A percentile compares a stretch with the other conserved stretches of the same genome.
Conservation (phyloP, 225 moss, liverwort and hornwort genomes). For the Thuidium tamariscinum region DNA sequence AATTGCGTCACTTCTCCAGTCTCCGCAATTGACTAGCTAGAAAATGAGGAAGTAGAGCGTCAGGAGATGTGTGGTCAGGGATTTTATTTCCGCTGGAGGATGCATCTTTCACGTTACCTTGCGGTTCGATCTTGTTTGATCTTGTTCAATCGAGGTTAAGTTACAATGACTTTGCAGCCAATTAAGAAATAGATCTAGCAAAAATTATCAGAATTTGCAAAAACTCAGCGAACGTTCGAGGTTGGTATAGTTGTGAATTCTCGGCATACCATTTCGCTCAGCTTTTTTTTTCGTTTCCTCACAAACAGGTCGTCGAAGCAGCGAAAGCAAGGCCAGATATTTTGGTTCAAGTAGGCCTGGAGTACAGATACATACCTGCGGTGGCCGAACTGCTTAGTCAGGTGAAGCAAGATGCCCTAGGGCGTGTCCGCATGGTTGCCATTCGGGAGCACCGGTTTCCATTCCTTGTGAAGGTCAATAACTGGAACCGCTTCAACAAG, state of each 20-base stretch:
- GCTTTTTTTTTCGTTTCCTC: background rate
- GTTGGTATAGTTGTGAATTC: background rate
- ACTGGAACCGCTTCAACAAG: constrained; percentile 84
- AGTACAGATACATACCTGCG: constrained; percentile 81
- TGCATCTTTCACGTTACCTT: background rate
- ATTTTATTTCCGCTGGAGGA: background rate
- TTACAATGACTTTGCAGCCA: background rate
- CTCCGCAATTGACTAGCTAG: background rate
- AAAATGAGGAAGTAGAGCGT: background rate
- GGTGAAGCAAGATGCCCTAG: constrained; percentile 36
- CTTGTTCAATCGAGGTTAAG: background rate
- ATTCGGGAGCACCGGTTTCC: constrained; percentile 86
- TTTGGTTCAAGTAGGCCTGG: constrained; percentile 78
- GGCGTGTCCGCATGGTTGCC: constrained; percentile 65
- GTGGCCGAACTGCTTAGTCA: constrained; percentile 50
- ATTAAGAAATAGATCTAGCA: background rate
- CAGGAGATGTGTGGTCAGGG: background rate
- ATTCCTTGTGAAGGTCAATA: constrained; percentile 70
- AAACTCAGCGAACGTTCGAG: background rate
- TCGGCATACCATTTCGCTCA: background rate
- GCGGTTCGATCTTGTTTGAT: background rate
- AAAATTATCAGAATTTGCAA: background rate
- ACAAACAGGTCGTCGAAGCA: constrained; percentile 53
- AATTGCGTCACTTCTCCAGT: background rate
- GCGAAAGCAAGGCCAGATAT: constrained; percentile 60